Base-by-base conservation (phyloP, 2,329 filamentous ascomycete species). In the Ambrosiella cleistominuta region DNA sequence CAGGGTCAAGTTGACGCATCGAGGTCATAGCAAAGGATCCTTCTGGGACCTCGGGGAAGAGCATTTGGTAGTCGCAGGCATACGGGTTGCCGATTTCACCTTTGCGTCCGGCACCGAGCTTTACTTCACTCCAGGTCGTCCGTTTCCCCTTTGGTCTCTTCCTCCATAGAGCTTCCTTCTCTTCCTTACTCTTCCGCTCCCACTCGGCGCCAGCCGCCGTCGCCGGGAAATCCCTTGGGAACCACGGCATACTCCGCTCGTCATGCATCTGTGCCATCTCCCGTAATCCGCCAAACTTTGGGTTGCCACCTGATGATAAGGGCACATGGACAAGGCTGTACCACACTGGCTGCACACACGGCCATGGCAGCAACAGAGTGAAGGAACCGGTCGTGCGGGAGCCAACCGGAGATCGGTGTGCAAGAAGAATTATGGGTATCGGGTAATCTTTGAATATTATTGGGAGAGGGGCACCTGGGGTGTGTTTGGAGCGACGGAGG, bases 331-430 rank as follows among this genome's bases (percentile, higher is more conserved):
- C 84, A 12, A 97, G 71, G 52, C 81, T 82, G 64, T 91, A 85
- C 93, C 93, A 98, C 38, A 96, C 75, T 0, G 88, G 81, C 40
- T 81, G 74, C 40, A 97, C 85, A 64, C 87, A 95, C 66, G 87
- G 89, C 88, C 91, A 96, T 0, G 93, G 93, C 2, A 93, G 76
- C 27, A 97, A 74, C 1, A 97, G 68, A 0, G 83, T 93, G 88
- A 89, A 97, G 0, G 76, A 82, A 0, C 85, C 84, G 53, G 85
- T 81, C 1, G 74, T 71, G 52, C 76, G 77, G 9, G 69, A 71
- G 42, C 70, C 70, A 1, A 68, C 64, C 9, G 70, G 67, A 8
- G 75, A 67, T 2, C 80, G 77, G 9, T 79, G 80, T 39, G 83
- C 75, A 3, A 88, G 74, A 5, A 94, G 70, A 1, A 91, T 73